phyloP scores from a whole-genome alignment of 306 rosid genomes.

The Casuarina glauca region DNA sequence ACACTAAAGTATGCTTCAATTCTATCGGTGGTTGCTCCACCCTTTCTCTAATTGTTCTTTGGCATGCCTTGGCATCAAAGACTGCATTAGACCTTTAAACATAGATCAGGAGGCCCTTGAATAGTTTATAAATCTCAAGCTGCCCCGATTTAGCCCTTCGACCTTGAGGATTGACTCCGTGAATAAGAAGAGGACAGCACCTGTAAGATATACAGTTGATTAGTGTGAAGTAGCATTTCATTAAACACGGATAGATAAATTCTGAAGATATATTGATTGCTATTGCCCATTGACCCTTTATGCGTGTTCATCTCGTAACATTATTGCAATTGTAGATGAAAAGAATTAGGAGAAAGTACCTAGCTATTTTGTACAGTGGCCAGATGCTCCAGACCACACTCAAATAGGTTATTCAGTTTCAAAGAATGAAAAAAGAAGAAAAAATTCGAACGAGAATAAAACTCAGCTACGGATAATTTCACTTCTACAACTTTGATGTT shows the following conservation, averaged over 20 bases:
- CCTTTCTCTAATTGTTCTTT: constrained; percentile 18
- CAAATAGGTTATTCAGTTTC: background rate
- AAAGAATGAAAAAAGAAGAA: background rate
- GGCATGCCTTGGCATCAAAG: background rate
- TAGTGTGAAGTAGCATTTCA: background rate
- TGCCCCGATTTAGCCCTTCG: constrained; percentile 40
- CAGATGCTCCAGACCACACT: background rate
- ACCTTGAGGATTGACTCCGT: constrained; percentile 49
- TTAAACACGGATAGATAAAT: background rate
- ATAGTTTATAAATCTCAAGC: background rate
- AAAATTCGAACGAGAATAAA: background rate
- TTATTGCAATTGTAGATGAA: background rate
- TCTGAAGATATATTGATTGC: background rate
- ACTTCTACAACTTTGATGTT: background rate
- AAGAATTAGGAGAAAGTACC: background rate
- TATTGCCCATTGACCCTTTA: background rate
- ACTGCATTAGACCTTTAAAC: background rate
- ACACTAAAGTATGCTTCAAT: background rate
- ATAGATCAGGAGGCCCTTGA: background rate
- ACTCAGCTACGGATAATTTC: background rate
- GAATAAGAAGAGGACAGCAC: constrained; percentile 77
- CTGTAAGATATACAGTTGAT: constrained; percentile 38
- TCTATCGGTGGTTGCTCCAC: background rate
- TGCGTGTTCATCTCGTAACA: background rate
- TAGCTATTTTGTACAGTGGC: background rate